These are phyloP conservation scores for Penicillium psychrosexuale DNA, from an alignment of 2,329 filamentous ascomycete genomes.

Conservation along the genomic window DNA sequence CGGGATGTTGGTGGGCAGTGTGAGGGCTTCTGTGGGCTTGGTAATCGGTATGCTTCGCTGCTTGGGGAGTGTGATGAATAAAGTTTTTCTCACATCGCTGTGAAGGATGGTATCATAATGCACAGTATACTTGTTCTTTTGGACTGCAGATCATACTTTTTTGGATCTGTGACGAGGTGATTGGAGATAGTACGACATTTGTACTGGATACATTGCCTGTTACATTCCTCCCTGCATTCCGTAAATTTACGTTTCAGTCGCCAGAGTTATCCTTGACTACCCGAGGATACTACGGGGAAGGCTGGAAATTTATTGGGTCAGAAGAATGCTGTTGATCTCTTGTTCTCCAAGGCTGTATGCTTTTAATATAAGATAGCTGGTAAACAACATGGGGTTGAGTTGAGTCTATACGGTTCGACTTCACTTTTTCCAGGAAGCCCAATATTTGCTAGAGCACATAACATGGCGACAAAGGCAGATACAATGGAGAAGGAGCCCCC, in stretches of 20 bases:
- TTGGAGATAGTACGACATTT: not conserved
- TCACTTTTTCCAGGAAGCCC: not conserved
- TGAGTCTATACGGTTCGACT: not conserved
- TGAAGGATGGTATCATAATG: not conserved
- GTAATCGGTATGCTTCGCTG: constrained; percentile 39
- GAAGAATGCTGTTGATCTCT: constrained; percentile 25
- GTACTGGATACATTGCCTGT: not conserved
- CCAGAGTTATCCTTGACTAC: not conserved
- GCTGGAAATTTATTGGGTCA: not conserved
- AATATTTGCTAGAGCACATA: not conserved
- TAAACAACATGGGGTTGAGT: not conserved
- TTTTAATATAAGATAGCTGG: constrained; percentile 12
- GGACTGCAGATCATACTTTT: not conserved
- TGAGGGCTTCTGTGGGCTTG: constrained; percentile 41
- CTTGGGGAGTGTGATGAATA: constrained; percentile 17
- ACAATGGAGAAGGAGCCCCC: constrained; percentile 11
- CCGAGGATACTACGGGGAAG: not conserved
- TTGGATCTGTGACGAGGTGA: not conserved
- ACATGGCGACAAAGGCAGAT: constrained; percentile 1
- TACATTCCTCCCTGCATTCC: constrained; percentile 27
- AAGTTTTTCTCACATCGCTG: not conserved
- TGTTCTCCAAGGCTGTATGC: constrained; percentile 8
- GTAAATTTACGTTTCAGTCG: constrained; percentile 1
- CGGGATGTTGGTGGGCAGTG: constrained; percentile 26
- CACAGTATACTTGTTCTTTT: not conserved